Evolutionary conservation across 371 early-diverging fungal genomes (phyloP), one percentile per base, ranked within the genome.

Genomic region (Lichtheimia hyalospora): DNA sequence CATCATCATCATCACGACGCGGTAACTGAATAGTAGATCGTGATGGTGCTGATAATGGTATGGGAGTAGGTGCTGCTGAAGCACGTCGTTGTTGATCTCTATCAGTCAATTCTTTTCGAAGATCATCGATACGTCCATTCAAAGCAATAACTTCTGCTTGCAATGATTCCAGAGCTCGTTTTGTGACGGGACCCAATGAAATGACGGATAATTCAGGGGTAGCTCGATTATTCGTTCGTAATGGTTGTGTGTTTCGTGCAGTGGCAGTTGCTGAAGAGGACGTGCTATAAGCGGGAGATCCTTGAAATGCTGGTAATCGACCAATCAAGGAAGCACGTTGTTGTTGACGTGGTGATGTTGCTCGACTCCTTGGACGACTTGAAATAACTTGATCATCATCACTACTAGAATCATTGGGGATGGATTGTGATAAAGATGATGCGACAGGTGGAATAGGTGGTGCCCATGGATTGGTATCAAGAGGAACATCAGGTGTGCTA

Each of bases 71-170:
- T 50, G 56, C 39, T 41, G 57, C 59, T 53, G 15, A 39, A 16
- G 48, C 42, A 5, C 44, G 16, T 28, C 63, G 20, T 14, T 62
- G 69, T 49, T 57, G 68, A 43, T 74, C 67, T n/a, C 58, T 16
- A 14, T 24, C 27, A 3, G 40, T 24, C 43, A 79, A 40, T 51
- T 77, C 74, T 57, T 58, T 69, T 27, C 74, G 64, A 21, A 81
- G 25, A 40, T 69, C 76, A 62, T 83, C 81, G 15, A 83, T 68
- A 10, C 81, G 71, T 43, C 73, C 73, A 59, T 80, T 80, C 12
- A 83, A 51, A 6, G 77, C 71, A 25, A 77, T 62, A 5, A 83
- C 62, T 61, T 83, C 79, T 6, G 70, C 62, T 54, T 83, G 83
- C 16, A 80, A 49, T 2, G 69, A 64, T 58, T 83, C 83, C 12